Conservation (phyloP, 129 eudicot genomes). For the Flaveria robusta region DNA sequence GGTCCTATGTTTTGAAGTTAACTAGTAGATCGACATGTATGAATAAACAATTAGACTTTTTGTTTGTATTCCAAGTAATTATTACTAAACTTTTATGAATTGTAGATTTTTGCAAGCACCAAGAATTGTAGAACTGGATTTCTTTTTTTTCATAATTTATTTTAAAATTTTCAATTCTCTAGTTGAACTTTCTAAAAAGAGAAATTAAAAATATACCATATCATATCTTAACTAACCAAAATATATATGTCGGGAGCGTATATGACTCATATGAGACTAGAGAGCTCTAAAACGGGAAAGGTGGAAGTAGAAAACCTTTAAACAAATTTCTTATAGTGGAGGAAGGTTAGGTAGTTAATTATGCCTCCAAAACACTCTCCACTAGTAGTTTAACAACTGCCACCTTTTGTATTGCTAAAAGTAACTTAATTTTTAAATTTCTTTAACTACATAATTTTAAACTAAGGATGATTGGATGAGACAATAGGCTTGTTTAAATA, state of each 20-base stretch:
- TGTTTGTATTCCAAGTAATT: no score
- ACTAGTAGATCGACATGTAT: no score
- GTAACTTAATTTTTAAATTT: not conserved
- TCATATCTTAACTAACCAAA: conserved; percentile 18
- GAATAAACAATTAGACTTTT: no score
- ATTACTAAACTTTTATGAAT: no score
- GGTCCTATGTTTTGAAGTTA: no score
- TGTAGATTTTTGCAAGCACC: not conserved
- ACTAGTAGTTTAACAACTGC: conserved; percentile 39
- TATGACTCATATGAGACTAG: conserved; percentile 25
- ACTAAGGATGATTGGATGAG: not conserved
- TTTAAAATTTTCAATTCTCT: not conserved
- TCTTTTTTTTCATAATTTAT: not conserved
- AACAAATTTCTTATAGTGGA: conserved; percentile 21
- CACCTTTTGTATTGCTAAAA: not conserved
- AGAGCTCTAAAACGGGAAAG: conserved; percentile 21
- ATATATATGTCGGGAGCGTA: not conserved
- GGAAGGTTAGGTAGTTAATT: conserved; percentile 37
- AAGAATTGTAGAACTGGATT: not conserved
- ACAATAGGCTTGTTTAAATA: not conserved
- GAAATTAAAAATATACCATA: not conserved
- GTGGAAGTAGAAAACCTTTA: conserved; percentile 27
- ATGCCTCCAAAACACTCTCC: conserved; percentile 23
- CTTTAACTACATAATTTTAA: not conserved
- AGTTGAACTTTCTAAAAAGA: not conserved